Base-by-base conservation (phyloP, 495 filamentous ascomycete species). In the Pseudevernia furfuracea region DNA sequence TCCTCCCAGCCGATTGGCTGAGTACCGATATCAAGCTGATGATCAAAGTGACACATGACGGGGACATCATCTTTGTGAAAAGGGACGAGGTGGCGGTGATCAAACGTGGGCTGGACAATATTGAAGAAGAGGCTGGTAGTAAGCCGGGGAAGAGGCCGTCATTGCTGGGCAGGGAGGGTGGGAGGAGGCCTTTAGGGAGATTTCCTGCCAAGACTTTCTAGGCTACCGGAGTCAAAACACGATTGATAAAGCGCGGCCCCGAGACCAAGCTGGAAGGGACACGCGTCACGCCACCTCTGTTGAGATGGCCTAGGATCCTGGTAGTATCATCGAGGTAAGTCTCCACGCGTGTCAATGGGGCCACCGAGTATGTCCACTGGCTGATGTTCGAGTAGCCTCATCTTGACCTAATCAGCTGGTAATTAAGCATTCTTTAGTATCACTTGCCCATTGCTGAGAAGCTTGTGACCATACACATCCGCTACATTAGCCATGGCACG, bases 31-130 rank as follows among this genome's bases (percentile, higher is more conserved):
- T 19, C 44, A 62, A 65, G 4, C 17, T 68, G 4, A 65, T 70
- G 63, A 60, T 70, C 19, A 58, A 67, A 8, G 52, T 71, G 38
- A 63, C 46, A 7, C 46, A 37, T 21, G 60, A 67, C 14, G 73
- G 73, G 19, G 70, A 73, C 48, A 70, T 75, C 32, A 15, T 75
- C 9, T 65, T 73, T 9, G 70, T 63, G 43, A 67, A 69, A 38
- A 39, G 67, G 19, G 48, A 60, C 23, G 73, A 75, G 15, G 43
- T 75, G 39, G 73, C 70, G 23, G 67, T 75, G n/a, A 72, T 74
- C 41, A 73, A 70, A 60, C 63, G 71, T 17, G 73, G 73, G 3
- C 64, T 75, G 19, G 52, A 66, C 0, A 56, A 56, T 48, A 43
- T 48, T 3, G 64, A 66, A 28, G 5, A 30, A 49, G 61, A 59